A percentile compares a stretch with the other conserved stretches of the same genome.
These are phyloP conservation scores for Corchorus capsularis DNA, from an alignment of 345 rosid genomes.

Conservation along the genomic window DNA sequence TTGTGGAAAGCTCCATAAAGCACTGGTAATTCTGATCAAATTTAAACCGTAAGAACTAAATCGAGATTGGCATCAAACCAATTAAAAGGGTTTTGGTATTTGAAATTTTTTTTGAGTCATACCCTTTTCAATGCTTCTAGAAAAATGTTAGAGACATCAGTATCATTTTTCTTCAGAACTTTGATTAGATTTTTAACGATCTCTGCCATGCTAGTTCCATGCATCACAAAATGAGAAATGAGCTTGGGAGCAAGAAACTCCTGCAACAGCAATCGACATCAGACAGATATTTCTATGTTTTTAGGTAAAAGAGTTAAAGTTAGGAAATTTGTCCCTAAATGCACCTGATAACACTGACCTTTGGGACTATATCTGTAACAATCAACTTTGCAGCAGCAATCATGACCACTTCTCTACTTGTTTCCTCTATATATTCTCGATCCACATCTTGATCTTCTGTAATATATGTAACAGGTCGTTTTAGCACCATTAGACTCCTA, in stretches of 20 bases:
- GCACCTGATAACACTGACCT: slow-evolving; percentile 40
- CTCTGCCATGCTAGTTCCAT: slow-evolving; percentile 72
- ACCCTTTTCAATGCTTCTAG: slow-evolving; percentile 82
- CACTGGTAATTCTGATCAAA: slow-evolving; percentile 58
- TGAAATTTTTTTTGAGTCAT: slow-evolving; percentile 20
- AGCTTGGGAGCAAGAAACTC: slow-evolving; percentile 78
- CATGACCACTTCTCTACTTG: slow-evolving; percentile 80
- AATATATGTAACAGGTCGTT: slow-evolving; percentile 50
- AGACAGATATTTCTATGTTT: not conserved
- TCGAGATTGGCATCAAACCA: not conserved
- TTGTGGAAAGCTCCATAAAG: slow-evolving; percentile 53
- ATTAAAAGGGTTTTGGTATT: not conserved
- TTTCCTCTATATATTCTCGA: slow-evolving; percentile 86
- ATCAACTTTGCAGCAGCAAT: slow-evolving; percentile 91
- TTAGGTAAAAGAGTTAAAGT: too few relatives aligned
- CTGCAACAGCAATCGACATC: slow-evolving; percentile 41
- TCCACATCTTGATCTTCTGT: slow-evolving; percentile 76
- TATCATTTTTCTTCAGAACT: slow-evolving; percentile 70
- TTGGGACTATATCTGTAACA: slow-evolving; percentile 57
- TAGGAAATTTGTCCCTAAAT: not conserved
- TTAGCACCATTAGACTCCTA: too few relatives aligned
- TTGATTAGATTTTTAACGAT: slow-evolving; percentile 74
- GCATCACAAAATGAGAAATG: slow-evolving; percentile 87
- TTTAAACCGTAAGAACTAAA: not conserved
- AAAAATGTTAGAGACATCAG: slow-evolving; percentile 53